Base-by-base conservation (phyloP, 805 yeast species). In the Metschnikowia picachoensis region DNA sequence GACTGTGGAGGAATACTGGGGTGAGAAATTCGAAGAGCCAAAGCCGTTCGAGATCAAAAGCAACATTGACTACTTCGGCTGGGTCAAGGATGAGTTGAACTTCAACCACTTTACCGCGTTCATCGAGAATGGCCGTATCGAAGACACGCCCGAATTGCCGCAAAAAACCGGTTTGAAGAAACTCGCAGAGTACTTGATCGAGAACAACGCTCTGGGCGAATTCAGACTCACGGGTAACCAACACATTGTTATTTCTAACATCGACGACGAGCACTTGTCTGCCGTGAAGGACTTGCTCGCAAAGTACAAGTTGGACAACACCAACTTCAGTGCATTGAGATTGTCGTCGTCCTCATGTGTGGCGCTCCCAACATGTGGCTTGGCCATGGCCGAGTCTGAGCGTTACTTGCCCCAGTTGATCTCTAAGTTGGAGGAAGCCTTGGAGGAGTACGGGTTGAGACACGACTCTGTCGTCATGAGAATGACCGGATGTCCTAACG, bases 401-500 rank as follows among this genome's bases (percentile, higher is more conserved):
- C 83, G 98, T 64, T 85, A 83, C 64, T 75, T 92, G 59, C 98
- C 98, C 8, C 83, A 76, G 41, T 76, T 92, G 58, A 79, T 92
- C 56, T 67, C 84, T 52, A 88, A 90, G 69, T 71, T 92, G 49
- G 98, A 92, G 67, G 79, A 73, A n/a, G 82, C 89, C 16, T 74
- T 92, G 48, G 97, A 92, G 68, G 96, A 90, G 61, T 82, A 83
- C 55, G 98, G 98, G 8, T 78, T 92, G 58, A 85, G 96, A 62
- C 96, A 90, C 60, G 98, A 92, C 68, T 83, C 96, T 8, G 78
- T 92, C 55, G 96, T 90, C 20, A 86, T 92, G 95, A 82, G 98
- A 74, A 91, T 92, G 97, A 92, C 97, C 29, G 98, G 98, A 47
- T 92, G 98, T 77, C 97, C 97, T 45, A 92, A 92, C 66, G 98